Conservation (phyloP, 1,284 basidiomycete species). For the Ceratobasidium sp. region DNA sequence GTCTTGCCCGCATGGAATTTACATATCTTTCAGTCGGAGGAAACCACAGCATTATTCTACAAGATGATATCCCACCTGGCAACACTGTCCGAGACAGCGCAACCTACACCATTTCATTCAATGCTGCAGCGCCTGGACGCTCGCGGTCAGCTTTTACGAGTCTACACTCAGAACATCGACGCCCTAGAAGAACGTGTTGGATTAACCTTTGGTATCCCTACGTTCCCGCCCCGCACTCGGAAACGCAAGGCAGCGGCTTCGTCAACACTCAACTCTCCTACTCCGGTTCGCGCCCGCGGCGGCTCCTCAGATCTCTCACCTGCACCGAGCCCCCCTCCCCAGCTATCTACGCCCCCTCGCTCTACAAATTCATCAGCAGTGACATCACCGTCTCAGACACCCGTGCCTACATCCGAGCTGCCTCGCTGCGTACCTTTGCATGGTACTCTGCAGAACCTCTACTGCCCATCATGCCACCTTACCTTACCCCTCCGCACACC, state of each 20-base stretch:
- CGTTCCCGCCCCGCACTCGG: constrained; percentile 38
- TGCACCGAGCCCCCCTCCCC: background rate
- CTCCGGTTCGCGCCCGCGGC: constrained; percentile 8
- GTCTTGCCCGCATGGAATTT: background rate
- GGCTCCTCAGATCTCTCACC: constrained; percentile 25
- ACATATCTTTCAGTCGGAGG: constrained; percentile 65
- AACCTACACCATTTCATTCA: constrained; percentile 86
- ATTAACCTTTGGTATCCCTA: constrained; percentile 79
- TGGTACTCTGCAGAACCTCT: constrained; percentile 81
- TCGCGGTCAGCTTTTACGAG: constrained; percentile 80
- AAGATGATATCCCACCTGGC: constrained; percentile 89
- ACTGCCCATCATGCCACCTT: constrained; percentile 84
- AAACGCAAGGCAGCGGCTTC: constrained; percentile 41
- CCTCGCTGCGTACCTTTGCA: constrained; percentile 91
- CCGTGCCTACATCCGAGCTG: constrained; percentile 34
- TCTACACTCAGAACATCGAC: constrained; percentile 97
- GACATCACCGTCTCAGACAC: constrained; percentile 41
- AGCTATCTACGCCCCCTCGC: constrained; percentile 1
- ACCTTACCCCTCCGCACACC: constrained; percentile 66
- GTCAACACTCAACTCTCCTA: background rate
- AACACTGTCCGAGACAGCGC: constrained; percentile 74
- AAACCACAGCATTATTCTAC: constrained; percentile 82
- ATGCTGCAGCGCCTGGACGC: constrained; percentile 80
- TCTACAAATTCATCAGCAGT: constrained; percentile 14
- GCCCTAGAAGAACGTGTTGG: constrained; percentile 88